Percentiles rank a stretch among this genome's conserved stretches.
Evolutionary conservation across 805 yeast species (phyloP).

Genomic region (Yarrowia bubula): DNA sequence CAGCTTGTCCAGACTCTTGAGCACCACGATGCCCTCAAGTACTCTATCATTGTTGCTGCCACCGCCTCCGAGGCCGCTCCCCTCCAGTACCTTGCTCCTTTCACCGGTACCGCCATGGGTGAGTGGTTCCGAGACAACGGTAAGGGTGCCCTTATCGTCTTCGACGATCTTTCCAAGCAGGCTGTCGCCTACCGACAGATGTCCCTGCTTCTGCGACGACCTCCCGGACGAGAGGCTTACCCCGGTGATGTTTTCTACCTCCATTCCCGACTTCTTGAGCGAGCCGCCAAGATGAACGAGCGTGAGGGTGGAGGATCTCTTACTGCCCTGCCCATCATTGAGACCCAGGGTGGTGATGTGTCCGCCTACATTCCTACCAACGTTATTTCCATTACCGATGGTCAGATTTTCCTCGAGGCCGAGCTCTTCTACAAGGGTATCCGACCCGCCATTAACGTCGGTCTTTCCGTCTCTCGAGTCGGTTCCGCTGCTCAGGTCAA

Average conservation of each 20-base stretch:
- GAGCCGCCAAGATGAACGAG: slow-evolving; percentile 96
- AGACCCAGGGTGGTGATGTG: slow-evolving; percentile 99
- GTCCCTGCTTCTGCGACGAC: slow-evolving; percentile 95
- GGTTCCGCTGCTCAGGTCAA: slow-evolving; percentile 99
- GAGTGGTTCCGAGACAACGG: slow-evolving; percentile 99
- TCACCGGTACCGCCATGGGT: slow-evolving; percentile 99
- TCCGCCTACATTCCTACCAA: slow-evolving; percentile 97
- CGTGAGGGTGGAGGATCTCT: slow-evolving; percentile 88
- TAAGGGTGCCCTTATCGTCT: slow-evolving; percentile 93
- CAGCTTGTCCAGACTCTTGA: slow-evolving; percentile 99
- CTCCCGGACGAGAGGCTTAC: slow-evolving; percentile 96
- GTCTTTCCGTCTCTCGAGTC: slow-evolving; percentile 99
- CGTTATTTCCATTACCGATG: slow-evolving; percentile 96
- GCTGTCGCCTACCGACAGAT: slow-evolving; percentile 99
- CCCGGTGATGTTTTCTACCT: slow-evolving; percentile 96
- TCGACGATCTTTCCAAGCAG: slow-evolving; percentile 98
- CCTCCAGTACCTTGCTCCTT: slow-evolving; percentile 99
- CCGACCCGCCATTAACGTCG: slow-evolving; percentile 99
- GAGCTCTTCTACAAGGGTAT: slow-evolving; percentile 99
- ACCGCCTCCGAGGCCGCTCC: slow-evolving; percentile 99
- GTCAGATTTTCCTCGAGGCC: slow-evolving; percentile 98
- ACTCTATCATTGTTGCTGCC: slow-evolving; percentile 97
- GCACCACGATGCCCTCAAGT: slow-evolving; percentile 96
- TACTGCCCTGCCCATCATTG: slow-evolving; percentile 94
- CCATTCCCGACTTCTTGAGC: slow-evolving; percentile 91